A percentile compares a stretch with the other conserved stretches of the same genome.
Evolutionary conservation across 1,139 yeast species (phyloP).

Genomic region (Scheffersomyces insectosa): DNA sequence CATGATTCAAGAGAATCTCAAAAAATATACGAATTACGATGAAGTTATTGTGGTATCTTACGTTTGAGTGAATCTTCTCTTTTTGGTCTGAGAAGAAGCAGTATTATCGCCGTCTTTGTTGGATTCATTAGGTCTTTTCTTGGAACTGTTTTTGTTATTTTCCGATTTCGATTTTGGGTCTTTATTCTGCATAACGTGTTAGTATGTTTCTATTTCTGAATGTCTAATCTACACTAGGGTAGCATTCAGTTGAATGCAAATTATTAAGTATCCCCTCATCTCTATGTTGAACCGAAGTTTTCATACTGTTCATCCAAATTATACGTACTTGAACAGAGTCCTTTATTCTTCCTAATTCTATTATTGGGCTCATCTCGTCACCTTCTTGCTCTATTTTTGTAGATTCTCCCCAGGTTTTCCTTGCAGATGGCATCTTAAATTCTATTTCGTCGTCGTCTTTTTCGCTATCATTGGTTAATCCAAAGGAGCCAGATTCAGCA

Average conservation of each 20-base stretch:
- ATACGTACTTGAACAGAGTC: background rate
- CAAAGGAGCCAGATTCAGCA: background rate
- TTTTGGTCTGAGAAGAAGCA: background rate
- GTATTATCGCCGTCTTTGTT: background rate
- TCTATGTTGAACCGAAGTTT: too few relatives aligned
- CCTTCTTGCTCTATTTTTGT: background rate
- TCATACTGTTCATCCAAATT: too few relatives aligned
- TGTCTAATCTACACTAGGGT: background rate
- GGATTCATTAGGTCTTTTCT: background rate
- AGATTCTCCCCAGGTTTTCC: constrained; percentile 11
- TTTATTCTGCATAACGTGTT: background rate
- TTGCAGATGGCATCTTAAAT: constrained; percentile 4
- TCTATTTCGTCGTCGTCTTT: constrained; percentile 3
- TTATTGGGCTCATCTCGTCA: background rate
- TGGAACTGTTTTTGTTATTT: background rate
- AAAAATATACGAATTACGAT: too few relatives aligned
- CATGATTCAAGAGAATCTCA: too few relatives aligned
- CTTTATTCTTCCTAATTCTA: background rate
- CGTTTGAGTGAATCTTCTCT: background rate
- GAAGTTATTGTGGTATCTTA: background rate
- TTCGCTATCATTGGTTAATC: constrained; percentile 1
- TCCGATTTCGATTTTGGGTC: background rate
- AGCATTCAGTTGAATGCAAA: too few relatives aligned
- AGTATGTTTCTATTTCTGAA: background rate
- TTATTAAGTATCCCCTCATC: too few relatives aligned